Percentiles rank a stretch among this genome's conserved stretches.
Conservation (phyloP, 495 filamentous ascomycete genomes). For the Apodospora peruviana region DNA sequence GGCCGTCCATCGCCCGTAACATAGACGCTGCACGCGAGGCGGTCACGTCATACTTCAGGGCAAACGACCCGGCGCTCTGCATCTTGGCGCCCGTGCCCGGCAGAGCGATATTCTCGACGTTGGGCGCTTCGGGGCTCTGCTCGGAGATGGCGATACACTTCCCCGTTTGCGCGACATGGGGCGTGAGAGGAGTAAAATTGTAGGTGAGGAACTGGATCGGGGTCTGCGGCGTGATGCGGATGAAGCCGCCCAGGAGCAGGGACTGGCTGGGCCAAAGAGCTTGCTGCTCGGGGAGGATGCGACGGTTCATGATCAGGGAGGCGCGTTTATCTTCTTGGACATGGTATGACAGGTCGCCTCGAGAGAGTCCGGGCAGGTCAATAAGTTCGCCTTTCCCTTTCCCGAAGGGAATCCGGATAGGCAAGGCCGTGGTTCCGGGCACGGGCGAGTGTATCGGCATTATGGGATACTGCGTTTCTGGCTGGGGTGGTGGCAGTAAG, state of each 20-base stretch:
- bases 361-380: slow-evolving; percentile 77
- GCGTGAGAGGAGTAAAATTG: slow-evolving; percentile 67
- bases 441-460: slow-evolving; percentile 82
- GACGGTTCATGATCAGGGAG: slow-evolving; percentile 69
- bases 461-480: slow-evolving; percentile 65
- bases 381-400: slow-evolving; percentile 85
- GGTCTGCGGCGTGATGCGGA: slow-evolving; percentile 76
- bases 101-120: slow-evolving; percentile 53
- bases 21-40: slow-evolving; percentile 59
- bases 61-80: slow-evolving; percentile 65
- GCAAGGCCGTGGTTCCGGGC: slow-evolving; percentile 89
- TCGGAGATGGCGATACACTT: slow-evolving; percentile 68
- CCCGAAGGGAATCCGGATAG: slow-evolving; percentile 85
- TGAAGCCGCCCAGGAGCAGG: slow-evolving; percentile 78
- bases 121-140: slow-evolving; percentile 43
- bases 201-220: slow-evolving; percentile 63
- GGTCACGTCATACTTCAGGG: slow-evolving; percentile 77
- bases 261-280: slow-evolving; percentile 74
- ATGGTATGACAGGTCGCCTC: slow-evolving; percentile 62
- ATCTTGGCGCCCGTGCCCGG: slow-evolving; percentile 51
- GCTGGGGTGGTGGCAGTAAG: slow-evolving; percentile 69
- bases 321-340: slow-evolving; percentile 58
- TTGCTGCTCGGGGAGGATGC: slow-evolving; percentile 60
- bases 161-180: slow-evolving; percentile 69
- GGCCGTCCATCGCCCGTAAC: slow-evolving; percentile 40